Percentiles rank a stretch among this genome's conserved stretches.
Evolutionary conservation across 2,329 filamentous ascomycete species (phyloP).

Genomic region (Alternaria atra): DNA sequence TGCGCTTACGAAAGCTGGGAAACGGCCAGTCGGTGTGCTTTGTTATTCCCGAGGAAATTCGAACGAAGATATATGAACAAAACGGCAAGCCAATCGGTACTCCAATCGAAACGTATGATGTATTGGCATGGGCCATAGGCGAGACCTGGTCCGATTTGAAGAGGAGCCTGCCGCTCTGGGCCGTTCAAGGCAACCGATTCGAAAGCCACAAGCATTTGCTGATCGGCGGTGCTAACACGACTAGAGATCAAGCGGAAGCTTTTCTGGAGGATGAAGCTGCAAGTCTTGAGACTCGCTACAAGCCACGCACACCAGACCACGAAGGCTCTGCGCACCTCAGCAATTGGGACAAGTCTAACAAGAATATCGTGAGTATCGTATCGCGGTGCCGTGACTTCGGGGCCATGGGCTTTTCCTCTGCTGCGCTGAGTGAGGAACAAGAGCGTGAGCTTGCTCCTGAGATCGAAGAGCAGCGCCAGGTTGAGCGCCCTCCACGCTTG

Average conservation of each 20-base stretch:
- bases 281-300: conserved; percentile 63
- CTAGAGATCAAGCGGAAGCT: conserved; percentile 42
- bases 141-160: conserved; percentile 64
- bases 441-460: conserved; percentile 74
- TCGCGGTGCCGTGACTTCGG: conserved; percentile 35
- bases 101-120: conserved; percentile 60
- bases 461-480: conserved; percentile 66
- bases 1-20: conserved; percentile 64
- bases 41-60: conserved; percentile 67
- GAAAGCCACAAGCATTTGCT: conserved; percentile 51
- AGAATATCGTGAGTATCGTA: conserved; percentile 33
- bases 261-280: conserved; percentile 67
- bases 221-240: conserved; percentile 43
- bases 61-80: conserved; percentile 58
- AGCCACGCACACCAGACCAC: conserved; percentile 37
- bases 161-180: conserved; percentile 67
- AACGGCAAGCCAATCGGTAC: conserved; percentile 5
- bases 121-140: conserved; percentile 67
- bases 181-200: conserved; percentile 65
- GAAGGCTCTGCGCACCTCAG: neutral
- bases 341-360: conserved; percentile 23
- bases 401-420: conserved; percentile 42
- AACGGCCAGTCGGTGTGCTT: conserved; percentile 72
- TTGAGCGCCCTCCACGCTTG: conserved; percentile 59
- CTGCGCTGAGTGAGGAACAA: conserved; percentile 69